Evolutionary conservation across 176 grass and related monocot genomes (phyloP).

Genomic region (Puccinellia tenuiflora): DNA sequence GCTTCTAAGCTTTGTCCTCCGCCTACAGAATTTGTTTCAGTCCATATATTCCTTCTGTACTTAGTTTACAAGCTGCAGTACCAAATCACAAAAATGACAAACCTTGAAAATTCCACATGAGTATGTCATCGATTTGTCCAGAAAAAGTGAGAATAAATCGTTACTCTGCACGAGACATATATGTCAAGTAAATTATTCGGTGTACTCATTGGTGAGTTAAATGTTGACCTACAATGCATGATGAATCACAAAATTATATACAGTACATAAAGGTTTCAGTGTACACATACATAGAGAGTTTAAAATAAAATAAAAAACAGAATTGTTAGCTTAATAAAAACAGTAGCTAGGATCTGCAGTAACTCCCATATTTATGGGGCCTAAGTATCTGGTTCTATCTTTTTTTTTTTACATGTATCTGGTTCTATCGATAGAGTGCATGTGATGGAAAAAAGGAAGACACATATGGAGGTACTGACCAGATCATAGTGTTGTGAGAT

Average conservation of each 20-base stretch:
- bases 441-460: background rate
- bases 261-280: background rate
- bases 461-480: background rate
- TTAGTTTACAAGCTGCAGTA: background rate
- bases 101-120: slow-evolving; percentile 75
- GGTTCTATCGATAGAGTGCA: background rate
- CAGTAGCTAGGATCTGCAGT: no score
- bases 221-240: background rate
- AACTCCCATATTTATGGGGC: background rate
- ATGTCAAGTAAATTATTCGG: background rate
- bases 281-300: background rate
- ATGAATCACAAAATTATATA: background rate
- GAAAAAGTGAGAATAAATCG: slow-evolving; percentile 73
- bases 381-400: background rate
- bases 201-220: background rate
- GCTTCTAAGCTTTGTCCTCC: slow-evolving; percentile 66
- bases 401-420: no score
- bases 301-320: background rate
- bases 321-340: no score
- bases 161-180: slow-evolving; percentile 43
- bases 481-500: slow-evolving; percentile 71
- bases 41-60: background rate
- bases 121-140: slow-evolving; percentile 90
- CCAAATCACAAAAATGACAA: background rate
- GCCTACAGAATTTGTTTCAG: slow-evolving; percentile 29